These are phyloP conservation scores for Hymenoscyphus albidus DNA, from an alignment of 2,329 filamentous ascomycete genomes.

Conservation along the genomic window DNA sequence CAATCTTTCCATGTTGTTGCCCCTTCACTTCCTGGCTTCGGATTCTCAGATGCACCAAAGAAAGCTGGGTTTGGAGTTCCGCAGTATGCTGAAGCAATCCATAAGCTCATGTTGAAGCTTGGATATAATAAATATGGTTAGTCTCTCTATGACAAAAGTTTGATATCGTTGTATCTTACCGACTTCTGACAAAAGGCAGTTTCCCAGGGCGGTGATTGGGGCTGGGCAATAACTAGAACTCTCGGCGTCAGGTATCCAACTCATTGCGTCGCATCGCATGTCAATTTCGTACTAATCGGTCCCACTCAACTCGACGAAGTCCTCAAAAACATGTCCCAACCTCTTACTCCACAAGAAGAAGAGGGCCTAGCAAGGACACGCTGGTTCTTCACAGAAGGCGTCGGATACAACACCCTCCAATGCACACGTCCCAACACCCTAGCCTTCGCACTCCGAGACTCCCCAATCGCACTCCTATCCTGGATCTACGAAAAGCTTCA, in stretches of 20 bases:
- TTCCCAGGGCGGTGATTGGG: conserved; percentile 68
- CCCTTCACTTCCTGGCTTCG: conserved; percentile 52
- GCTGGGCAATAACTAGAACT: conserved; percentile 59
- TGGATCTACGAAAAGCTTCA: conserved; percentile 82
- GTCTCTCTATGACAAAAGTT: conserved; percentile 26
- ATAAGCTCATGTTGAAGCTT: conserved; percentile 65
- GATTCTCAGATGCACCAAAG: conserved; percentile 39
- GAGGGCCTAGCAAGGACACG: conserved; percentile 18
- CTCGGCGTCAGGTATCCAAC: conserved; percentile 57
- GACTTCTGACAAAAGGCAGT: conserved; percentile 20
- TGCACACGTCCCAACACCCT: conserved; percentile 68
- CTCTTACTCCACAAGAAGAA: conserved; percentile 12
- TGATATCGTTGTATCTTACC: background rate
- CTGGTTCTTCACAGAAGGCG: conserved; percentile 21
- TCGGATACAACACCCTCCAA: conserved; percentile 39
- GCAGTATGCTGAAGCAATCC: conserved; percentile 61
- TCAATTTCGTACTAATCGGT: conserved; percentile 19
- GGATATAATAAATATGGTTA: conserved; percentile 56
- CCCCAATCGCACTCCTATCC: conserved; percentile 64
- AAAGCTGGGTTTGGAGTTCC: conserved; percentile 50
- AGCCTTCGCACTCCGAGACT: conserved; percentile 65
- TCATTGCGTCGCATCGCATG: conserved; percentile 49
- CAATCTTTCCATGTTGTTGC: conserved; percentile 42
- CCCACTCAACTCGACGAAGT: background rate
- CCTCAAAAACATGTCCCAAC: conserved; percentile 13